A percentile compares a stretch with the other conserved stretches of the same genome.
Conservation (phyloP, 164 flowering plant species). For the Warburgia ugandensis region DNA sequence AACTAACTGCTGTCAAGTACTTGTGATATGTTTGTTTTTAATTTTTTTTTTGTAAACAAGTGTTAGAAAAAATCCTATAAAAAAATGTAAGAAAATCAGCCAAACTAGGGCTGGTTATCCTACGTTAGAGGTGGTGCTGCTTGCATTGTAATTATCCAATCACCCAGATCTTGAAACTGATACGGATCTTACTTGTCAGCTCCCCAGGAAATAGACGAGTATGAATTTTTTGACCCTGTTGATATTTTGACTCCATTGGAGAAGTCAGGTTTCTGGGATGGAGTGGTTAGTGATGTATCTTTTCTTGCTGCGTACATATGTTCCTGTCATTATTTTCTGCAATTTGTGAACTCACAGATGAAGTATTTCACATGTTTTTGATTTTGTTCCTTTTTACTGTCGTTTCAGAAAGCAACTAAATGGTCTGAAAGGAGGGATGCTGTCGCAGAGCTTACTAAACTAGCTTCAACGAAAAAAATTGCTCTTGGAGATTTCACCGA, state of each 20-base stretch:
- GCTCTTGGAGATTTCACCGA: constrained; percentile 96
- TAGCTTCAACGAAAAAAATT: constrained; percentile 84
- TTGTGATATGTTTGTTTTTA: too few species aligned
- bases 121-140: too few species aligned
- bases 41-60: too few species aligned
- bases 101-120: too few species aligned
- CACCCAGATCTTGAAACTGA: constrained; percentile 5
- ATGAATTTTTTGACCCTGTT: constrained; percentile 97
- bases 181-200: constrained; percentile 33
- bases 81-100: too few species aligned
- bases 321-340: too few species aligned
- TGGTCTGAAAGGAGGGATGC: constrained; percentile 98
- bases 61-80: too few species aligned
- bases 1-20: neutral
- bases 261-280: constrained; percentile 98
- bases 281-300: constrained; percentile 72
- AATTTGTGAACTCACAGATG: too few species aligned
- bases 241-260: constrained; percentile 91
- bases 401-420: constrained; percentile 80
- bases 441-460: constrained; percentile 87
- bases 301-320: too few species aligned
- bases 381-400: neutral
- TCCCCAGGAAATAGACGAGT: constrained; percentile 92
- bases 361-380: too few species aligned
- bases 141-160: too few species aligned